Percentiles rank a stretch among this genome's conserved stretches.
phyloP scores from a whole-genome alignment of 257 asterid genomes.

The Anisodus acutangulus region DNA sequence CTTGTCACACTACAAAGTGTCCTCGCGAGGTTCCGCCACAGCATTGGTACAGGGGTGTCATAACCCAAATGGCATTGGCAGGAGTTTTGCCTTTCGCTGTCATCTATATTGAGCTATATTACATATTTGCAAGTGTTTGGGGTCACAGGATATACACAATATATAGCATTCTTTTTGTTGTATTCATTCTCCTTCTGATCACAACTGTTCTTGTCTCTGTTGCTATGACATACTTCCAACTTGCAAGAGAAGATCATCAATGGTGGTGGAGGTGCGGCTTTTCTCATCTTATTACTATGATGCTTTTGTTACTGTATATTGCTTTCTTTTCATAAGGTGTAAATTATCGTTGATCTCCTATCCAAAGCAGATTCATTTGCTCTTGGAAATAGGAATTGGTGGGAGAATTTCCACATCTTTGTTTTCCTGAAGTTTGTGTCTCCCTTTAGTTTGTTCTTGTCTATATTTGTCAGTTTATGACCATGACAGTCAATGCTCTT shows the following conservation, averaged over 20 bases:
- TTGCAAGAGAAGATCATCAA: conserved; percentile 33
- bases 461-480: background rate
- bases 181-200: conserved; percentile 30
- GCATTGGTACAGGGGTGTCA: conserved; percentile 30
- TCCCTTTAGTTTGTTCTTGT: conserved; percentile 1
- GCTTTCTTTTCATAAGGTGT: background rate
- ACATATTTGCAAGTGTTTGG: conserved; percentile 37
- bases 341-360: background rate
- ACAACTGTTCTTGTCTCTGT: conserved; percentile 33
- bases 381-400: background rate
- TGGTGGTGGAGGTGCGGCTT: conserved; percentile 41
- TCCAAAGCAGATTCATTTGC: background rate
- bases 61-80: conserved; percentile 39
- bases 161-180: conserved; percentile 29
- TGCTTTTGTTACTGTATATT: background rate
- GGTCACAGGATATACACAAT: conserved; percentile 36
- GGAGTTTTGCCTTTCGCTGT: conserved; percentile 36
- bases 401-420: conserved; percentile 14
- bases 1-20: conserved; percentile 37
- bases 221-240: conserved; percentile 34
- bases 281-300: conserved; percentile 25
- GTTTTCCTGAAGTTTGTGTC: background rate
- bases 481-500: background rate
- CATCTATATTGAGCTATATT: conserved; percentile 31
- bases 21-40: conserved; percentile 36